Evolutionary conservation across 2,329 filamentous ascomycete genomes (phyloP).

Genomic region (Botryotinia calthae): DNA sequence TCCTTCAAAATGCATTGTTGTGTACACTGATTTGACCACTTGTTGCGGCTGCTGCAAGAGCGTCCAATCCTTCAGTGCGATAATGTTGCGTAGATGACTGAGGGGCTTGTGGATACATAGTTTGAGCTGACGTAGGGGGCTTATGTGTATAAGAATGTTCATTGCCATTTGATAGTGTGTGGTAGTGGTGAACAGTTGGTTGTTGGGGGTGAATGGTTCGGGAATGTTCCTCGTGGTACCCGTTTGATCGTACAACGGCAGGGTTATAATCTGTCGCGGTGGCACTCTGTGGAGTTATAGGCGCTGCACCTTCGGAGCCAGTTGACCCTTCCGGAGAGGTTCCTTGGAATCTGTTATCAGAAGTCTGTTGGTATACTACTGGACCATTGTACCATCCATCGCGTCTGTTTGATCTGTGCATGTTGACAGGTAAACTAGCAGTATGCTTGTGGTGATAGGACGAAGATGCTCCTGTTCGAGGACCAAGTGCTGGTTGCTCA

Average conservation of each 20-base stretch:
- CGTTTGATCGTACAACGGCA: constrained; percentile 51
- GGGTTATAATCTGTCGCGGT: constrained; percentile 51
- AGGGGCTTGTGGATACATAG: constrained; percentile 36
- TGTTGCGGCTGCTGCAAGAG: constrained; percentile 64
- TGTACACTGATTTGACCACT: constrained; percentile 44
- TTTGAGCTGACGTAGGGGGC: constrained; percentile 34
- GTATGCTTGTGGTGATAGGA: constrained; percentile 51
- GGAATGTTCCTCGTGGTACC: constrained; percentile 43
- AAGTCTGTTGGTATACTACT: constrained; percentile 35
- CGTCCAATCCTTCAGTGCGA: constrained; percentile 54
- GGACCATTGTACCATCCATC: constrained; percentile 71
- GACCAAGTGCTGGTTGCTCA: constrained; percentile 47
- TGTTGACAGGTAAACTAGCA: constrained; percentile 57
- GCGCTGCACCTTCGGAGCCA: constrained; percentile 51
- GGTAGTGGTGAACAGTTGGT: constrained; percentile 27
- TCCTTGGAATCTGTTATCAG: constrained; percentile 40
- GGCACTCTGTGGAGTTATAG: constrained; percentile 48
- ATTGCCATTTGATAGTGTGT: constrained; percentile 22
- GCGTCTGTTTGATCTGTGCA: constrained; percentile 60
- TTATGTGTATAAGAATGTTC: constrained; percentile 33
- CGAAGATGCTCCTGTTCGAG: constrained; percentile 32
- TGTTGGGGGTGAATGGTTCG: constrained; percentile 25
- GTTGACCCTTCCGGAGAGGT: constrained; percentile 55
- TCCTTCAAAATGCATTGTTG: constrained; percentile 40
- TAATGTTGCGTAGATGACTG: constrained; percentile 42